Evolutionary conservation across 257 asterid species (phyloP).

Genomic region (Plectranthus barbatus): DNA sequence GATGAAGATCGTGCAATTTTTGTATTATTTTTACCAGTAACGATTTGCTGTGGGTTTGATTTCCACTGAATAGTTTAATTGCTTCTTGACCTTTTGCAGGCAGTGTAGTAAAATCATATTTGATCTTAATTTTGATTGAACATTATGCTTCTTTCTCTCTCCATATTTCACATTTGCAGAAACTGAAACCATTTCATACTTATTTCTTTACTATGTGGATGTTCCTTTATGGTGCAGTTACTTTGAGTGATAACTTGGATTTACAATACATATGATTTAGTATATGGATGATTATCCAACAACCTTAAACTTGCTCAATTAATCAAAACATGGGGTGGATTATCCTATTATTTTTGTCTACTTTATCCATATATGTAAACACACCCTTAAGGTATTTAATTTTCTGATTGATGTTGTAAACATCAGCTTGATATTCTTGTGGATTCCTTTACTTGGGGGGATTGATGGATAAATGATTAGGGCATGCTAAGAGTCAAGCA

Average conservation of each 20-base stretch:
- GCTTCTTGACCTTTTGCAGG: not conserved
- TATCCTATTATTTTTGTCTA: too few species aligned
- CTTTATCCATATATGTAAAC: too few species aligned
- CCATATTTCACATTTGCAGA: not conserved
- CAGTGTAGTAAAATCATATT: not conserved
- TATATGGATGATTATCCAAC: too few species aligned
- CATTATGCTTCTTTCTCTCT: not conserved
- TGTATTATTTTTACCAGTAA: not conserved
- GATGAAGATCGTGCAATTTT: too few species aligned
- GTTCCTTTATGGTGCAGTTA: not conserved
- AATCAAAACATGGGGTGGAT: too few species aligned
- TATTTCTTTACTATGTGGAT: not conserved
- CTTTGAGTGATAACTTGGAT: too few species aligned
- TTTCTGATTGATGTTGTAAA: not conserved
- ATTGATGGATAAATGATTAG: constrained; percentile 3
- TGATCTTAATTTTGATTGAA: not conserved
- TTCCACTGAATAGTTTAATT: not conserved
- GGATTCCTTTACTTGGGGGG: not conserved
- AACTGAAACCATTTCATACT: not conserved
- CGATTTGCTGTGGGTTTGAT: not conserved
- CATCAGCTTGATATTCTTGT: not conserved
- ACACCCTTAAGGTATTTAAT: not conserved
- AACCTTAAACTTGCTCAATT: too few species aligned
- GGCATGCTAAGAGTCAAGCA: constrained; percentile 27
- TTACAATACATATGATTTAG: too few species aligned